phyloP scores from a whole-genome alignment of 2,329 filamentous ascomycete genomes.

The Aureobasidium vineae region DNA sequence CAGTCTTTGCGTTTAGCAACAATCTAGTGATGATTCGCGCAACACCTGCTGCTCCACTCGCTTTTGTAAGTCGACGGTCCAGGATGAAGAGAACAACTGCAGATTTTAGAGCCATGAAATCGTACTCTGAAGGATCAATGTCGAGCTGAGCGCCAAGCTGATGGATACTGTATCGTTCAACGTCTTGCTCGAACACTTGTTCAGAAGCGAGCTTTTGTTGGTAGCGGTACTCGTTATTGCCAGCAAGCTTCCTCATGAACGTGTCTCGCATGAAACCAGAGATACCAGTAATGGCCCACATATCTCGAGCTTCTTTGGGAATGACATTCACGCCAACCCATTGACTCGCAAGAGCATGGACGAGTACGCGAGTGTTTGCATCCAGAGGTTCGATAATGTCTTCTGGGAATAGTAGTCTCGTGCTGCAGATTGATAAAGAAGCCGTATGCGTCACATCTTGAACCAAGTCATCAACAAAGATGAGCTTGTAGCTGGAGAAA shows the following conservation, averaged over 20 bases:
- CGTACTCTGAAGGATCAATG: conserved; percentile 78
- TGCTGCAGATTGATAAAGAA: conserved; percentile 84
- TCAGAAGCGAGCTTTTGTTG: conserved; percentile 84
- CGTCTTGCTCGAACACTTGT: conserved; percentile 74
- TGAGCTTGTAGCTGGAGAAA: conserved; percentile 87
- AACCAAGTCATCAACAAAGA: conserved; percentile 87
- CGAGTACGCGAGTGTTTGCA: conserved; percentile 73
- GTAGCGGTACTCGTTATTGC: conserved; percentile 92
- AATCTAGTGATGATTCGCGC: conserved; percentile 82
- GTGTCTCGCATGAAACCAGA: conserved; percentile 94
- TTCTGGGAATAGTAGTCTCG: conserved; percentile 76
- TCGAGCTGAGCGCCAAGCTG: conserved; percentile 75
- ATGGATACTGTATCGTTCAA: conserved; percentile 76
- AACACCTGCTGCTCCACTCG: conserved; percentile 78
- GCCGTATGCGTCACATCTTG: conserved; percentile 73
- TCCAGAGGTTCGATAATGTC: conserved; percentile 83
- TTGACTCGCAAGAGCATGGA: conserved; percentile 82
- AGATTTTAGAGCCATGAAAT: conserved; percentile 89
- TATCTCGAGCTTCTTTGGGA: conserved; percentile 73
- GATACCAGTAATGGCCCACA: conserved; percentile 86
- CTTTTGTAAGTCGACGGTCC: conserved; percentile 85
- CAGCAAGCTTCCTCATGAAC: conserved; percentile 86
- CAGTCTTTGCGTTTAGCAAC: conserved; percentile 80
- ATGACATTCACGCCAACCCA: conserved; percentile 95
- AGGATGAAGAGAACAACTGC: conserved; percentile 90